phyloP scores from a whole-genome alignment of 2,329 filamentous ascomycete genomes.

The Diaporthe sp. region DNA sequence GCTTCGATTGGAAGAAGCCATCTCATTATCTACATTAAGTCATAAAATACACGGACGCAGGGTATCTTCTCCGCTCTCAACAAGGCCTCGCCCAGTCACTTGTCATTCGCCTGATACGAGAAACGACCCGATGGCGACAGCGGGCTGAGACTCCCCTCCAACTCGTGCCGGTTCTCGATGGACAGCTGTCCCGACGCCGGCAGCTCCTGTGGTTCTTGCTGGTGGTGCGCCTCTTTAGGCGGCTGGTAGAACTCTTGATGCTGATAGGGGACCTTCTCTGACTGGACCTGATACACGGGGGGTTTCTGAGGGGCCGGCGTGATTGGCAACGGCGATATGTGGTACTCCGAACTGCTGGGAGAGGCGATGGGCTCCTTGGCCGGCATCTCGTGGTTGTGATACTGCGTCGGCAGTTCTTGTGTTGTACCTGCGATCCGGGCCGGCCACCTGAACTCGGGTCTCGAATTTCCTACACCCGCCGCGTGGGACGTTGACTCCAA shows the following conservation, averaged over 20 bases:
- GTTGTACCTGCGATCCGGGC: conserved; percentile 22
- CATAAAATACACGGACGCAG: conserved; percentile 18
- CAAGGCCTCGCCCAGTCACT: background rate
- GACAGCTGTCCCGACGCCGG: conserved; percentile 8
- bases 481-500: conserved; percentile 24
- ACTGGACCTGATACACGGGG: background rate
- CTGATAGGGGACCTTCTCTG: conserved; percentile 13
- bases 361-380: conserved; percentile 27
- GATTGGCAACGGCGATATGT: conserved; percentile 25
- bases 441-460: conserved; percentile 38
- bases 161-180: conserved; percentile 19
- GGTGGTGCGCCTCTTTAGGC: background rate
- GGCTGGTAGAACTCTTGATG: conserved; percentile 17
- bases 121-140: conserved; percentile 5
- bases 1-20: background rate
- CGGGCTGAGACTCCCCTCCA: conserved; percentile 28
- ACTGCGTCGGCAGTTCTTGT: conserved; percentile 24
- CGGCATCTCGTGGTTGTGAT: conserved; percentile 20
- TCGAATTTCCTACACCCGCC: conserved; percentile 17
- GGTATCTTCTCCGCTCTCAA: background rate
- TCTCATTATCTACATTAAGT: conserved; percentile 21
- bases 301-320: background rate
- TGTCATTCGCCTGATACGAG: conserved; percentile 12
- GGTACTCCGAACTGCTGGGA: conserved; percentile 32
- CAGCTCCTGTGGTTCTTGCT: conserved; percentile 30